Evolutionary conservation across 371 early-diverging fungal species (phyloP).

Genomic region (Vairimorpha necatrix): DNA sequence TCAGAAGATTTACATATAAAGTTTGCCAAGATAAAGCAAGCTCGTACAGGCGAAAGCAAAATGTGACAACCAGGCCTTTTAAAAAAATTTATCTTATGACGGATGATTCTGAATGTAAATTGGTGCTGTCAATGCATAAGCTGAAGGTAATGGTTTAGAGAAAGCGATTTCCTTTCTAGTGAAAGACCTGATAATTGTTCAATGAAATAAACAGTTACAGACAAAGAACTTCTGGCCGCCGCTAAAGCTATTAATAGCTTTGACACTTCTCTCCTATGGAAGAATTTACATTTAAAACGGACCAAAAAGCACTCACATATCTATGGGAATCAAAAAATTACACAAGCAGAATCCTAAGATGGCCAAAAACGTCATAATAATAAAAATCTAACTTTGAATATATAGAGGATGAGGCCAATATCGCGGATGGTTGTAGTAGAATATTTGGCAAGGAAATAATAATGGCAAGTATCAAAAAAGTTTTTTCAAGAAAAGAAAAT

Average conservation of each 20-base stretch:
- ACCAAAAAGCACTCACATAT: slow-evolving; percentile 2
- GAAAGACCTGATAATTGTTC: not conserved
- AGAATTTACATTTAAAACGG: not conserved
- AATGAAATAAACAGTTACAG: slow-evolving; percentile 16
- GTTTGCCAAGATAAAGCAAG: not conserved
- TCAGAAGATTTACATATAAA: not conserved
- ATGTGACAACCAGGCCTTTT: slow-evolving; percentile 10
- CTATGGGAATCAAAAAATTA: not conserved
- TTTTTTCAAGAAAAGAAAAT: not conserved
- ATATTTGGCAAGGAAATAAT: too few species aligned
- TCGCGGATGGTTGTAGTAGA: slow-evolving; percentile 12
- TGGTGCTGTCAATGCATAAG: slow-evolving; percentile 29
- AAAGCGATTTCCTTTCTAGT: not conserved
- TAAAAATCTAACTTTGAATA: slow-evolving; percentile 5
- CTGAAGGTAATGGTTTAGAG: not conserved
- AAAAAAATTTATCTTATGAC: slow-evolving; percentile 41
- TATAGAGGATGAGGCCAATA: slow-evolving; percentile 20
- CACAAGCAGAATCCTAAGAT: slow-evolving; percentile 4
- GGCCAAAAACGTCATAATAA: not conserved
- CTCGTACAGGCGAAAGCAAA: not conserved
- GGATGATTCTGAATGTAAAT: slow-evolving; percentile 32
- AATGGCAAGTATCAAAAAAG: too few species aligned
- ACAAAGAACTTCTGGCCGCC: slow-evolving; percentile 3
- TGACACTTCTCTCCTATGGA: not conserved
- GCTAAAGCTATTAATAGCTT: not conserved